Evolutionary conservation across 2,329 filamentous ascomycete species (phyloP), one percentile per base, ranked within the genome.

Genomic region (Neocatenulostroma microsporum): DNA sequence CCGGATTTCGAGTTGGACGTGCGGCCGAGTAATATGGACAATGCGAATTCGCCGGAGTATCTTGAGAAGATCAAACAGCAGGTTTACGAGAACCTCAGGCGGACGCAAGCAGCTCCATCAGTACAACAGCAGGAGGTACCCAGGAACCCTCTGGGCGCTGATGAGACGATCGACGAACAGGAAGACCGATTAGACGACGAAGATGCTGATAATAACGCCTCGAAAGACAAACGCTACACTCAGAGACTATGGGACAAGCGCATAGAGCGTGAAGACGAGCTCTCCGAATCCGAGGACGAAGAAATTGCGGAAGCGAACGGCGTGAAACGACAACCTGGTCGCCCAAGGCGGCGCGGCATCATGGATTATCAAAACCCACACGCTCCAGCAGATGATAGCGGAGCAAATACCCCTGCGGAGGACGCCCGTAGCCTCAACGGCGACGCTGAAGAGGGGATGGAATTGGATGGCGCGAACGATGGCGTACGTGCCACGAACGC

Each of bases 281-380:
- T 88, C 11, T 84, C 87, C 41, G 84, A 91, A 28, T 93, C 84
- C 46, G 87, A 94, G 42, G 86, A 94, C 41, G 89, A 96, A 51
- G 86, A 94, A 9, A 21, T 37, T 17, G 35, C 35, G 27, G 35
- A 37, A 19, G 26, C 35, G 11, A 11, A 10, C 48, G 89, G 87
- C 12, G 73, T 87, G 26, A 79, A 74, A 34, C 61, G 62, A 30
- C 74, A 78, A 48, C 53, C 55, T 10, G 64, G 64, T 24, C 54
- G 51, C 13, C 55, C 62, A 34, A 68, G 68, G 46, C 60, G 70
- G 43, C 65, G 73, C 32, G 75, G 80, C 41, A 77, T 80, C 38
- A 73, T 73, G 60, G 77, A 79, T 47, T 74, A 72, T 52, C 66
- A 69, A 35, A 78, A 80, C 44, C 63, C 74, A 2, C 64, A 77